These are phyloP conservation scores for Candida tropicalis DNA, from an alignment of 1,139 yeast species.

Conservation along the genomic window DNA sequence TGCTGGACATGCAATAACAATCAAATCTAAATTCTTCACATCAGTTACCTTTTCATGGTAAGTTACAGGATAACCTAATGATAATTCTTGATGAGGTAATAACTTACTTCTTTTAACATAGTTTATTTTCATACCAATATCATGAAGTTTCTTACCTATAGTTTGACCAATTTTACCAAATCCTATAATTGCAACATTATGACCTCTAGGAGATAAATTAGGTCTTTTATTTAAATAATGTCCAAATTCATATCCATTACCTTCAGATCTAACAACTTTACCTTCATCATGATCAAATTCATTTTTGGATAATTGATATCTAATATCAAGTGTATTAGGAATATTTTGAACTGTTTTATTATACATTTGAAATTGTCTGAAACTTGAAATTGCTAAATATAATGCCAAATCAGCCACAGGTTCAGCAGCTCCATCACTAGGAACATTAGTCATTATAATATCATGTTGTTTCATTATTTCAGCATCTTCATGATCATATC, in stretches of 20 bases:
- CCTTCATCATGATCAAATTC: slow-evolving; percentile 14
- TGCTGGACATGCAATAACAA: slow-evolving; percentile 72
- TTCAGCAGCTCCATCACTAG: slow-evolving; percentile 61
- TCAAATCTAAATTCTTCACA: slow-evolving; percentile 50
- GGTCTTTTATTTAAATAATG: slow-evolving; percentile 39
- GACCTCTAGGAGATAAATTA: slow-evolving; percentile 55
- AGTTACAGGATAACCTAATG: slow-evolving; percentile 46
- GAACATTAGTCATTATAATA: slow-evolving; percentile 65
- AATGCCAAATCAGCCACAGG: slow-evolving; percentile 80
- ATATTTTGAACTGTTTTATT: slow-evolving; percentile 23
- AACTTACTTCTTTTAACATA: slow-evolving; percentile 61
- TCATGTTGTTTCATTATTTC: slow-evolving; percentile 37
- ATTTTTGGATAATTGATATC: slow-evolving; percentile 14
- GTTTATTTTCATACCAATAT: slow-evolving; percentile 67
- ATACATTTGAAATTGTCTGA: slow-evolving; percentile 60
- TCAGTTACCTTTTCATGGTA: slow-evolving; percentile 48
- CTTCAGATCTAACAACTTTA: slow-evolving; percentile 4
- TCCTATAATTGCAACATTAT: slow-evolving; percentile 68
- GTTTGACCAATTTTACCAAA: slow-evolving; percentile 77
- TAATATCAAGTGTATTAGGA: slow-evolving; percentile 15
- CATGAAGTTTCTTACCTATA: slow-evolving; percentile 57
- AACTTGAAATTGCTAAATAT: slow-evolving; percentile 57
- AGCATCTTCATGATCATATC: slow-evolving; percentile 64
- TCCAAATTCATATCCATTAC: slow-evolving; percentile 50
- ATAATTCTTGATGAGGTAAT: slow-evolving; percentile 32